A percentile compares a stretch with the other conserved stretches of the same genome.
Evolutionary conservation across 78 protist genomes (phyloP).

Genomic region (slime mould (Dictyostelium discoideum)): DNA sequence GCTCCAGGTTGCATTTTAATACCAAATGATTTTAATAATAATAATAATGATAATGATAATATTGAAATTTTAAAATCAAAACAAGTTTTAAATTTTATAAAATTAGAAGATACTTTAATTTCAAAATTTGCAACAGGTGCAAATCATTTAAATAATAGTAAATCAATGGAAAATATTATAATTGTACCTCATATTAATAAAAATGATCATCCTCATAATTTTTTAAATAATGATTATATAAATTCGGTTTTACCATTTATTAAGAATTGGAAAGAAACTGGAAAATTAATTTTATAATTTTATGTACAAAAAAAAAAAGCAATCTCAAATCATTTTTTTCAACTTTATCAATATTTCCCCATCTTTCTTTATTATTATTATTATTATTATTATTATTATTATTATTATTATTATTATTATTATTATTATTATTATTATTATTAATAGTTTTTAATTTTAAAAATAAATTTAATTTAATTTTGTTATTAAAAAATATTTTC

Average conservation of each 20-base stretch:
- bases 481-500: no score
- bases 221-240: slow-evolving; percentile 6
- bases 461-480: no score
- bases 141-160: neutral
- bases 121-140: slow-evolving; percentile 4
- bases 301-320: neutral
- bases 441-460: no score
- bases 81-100: slow-evolving; percentile 34
- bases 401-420: no score
- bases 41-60: neutral
- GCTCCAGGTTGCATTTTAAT: slow-evolving; percentile 31
- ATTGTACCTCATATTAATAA: slow-evolving; percentile 31
- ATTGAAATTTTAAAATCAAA: neutral
- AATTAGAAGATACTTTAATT: slow-evolving; percentile 36
- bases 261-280: neutral
- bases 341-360: no score
- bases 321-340: no score
- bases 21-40: neutral
- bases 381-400: no score
- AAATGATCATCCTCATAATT: slow-evolving; percentile 47
- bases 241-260: neutral
- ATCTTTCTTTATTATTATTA: no score
- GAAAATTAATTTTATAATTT: slow-evolving; percentile 16
- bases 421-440: no score
- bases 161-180: neutral